Conservation (phyloP, 176 grass and related monocot species). For the Zea mays region DNA sequence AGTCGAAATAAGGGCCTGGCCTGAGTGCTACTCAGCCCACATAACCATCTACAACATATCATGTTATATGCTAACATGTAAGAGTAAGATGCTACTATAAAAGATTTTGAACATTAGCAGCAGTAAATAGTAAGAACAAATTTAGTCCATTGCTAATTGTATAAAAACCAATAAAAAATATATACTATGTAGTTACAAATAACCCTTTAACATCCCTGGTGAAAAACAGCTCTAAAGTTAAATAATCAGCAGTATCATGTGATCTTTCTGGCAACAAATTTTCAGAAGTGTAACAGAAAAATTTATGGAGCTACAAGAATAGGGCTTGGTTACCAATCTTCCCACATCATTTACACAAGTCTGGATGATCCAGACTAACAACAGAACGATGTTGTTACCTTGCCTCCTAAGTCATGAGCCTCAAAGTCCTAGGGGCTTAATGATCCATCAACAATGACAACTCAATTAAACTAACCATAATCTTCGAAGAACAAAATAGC, state of each 20-base stretch:
- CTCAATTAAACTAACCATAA: conserved; percentile 3
- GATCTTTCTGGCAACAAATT: neutral
- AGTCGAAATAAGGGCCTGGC: too few relatives aligned
- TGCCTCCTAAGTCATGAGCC: neutral
- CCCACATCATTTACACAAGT: neutral
- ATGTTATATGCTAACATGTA: neutral
- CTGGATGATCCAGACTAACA: neutral
- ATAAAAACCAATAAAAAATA: neutral
- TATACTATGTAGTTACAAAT: neutral
- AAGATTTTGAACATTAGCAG: neutral
- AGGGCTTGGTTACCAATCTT: neutral
- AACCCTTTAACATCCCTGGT: neutral
- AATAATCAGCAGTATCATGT: neutral
- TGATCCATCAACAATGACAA: conserved; percentile 3
- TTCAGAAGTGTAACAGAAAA: neutral
- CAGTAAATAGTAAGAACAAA: neutral
- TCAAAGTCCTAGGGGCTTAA: neutral
- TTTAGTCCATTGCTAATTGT: neutral
- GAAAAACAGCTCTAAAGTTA: neutral
- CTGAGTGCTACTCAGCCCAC: too few relatives aligned
- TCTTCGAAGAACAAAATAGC: neutral
- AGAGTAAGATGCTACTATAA: neutral
- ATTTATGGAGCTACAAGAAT: neutral
- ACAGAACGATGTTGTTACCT: neutral
- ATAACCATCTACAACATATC: neutral